phyloP scores from a whole-genome alignment of 2,329 filamentous ascomycete species.

The Paecilomyces niveus region DNA sequence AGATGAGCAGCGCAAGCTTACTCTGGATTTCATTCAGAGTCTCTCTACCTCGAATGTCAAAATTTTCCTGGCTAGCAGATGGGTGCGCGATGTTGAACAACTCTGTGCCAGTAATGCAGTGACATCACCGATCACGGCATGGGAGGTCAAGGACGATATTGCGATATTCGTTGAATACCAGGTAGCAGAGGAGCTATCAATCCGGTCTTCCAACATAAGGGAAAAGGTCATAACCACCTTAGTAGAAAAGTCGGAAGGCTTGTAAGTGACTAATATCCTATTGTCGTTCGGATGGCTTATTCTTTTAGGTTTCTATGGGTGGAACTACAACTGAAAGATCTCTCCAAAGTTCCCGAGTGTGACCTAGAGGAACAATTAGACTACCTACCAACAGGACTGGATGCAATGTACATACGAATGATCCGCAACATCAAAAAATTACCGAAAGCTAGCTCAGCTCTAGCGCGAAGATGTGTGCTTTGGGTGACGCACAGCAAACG shows the following conservation, averaged over 20 bases:
- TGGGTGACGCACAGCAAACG: constrained; percentile 3
- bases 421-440: constrained; percentile 2
- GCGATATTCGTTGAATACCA: constrained; percentile 1
- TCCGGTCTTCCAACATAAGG: background rate
- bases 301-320: constrained; percentile 6
- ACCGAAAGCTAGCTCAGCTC: background rate
- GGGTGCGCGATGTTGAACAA: constrained; percentile 3
- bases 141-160: constrained; percentile 1
- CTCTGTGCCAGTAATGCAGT: background rate
- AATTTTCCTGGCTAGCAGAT: constrained; percentile 3
- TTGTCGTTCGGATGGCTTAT: background rate
- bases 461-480: constrained; percentile 5
- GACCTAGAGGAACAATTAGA: constrained; percentile 2
- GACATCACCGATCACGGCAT: background rate
- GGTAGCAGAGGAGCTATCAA: constrained; percentile 3
- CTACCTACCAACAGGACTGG: constrained; percentile 3
- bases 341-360: background rate
- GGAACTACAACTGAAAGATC: constrained; percentile 5
- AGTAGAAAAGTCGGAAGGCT: constrained; percentile 4
- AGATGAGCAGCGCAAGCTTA: constrained; percentile 1
- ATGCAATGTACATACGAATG: constrained; percentile 2
- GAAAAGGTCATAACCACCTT: constrained; percentile 1
- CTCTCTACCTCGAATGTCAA: background rate
- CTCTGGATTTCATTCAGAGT: background rate
- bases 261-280: background rate